Evolutionary conservation across 2,329 filamentous ascomycete genomes (phyloP).

Genomic region (Arthrobotrys megalospora): DNA sequence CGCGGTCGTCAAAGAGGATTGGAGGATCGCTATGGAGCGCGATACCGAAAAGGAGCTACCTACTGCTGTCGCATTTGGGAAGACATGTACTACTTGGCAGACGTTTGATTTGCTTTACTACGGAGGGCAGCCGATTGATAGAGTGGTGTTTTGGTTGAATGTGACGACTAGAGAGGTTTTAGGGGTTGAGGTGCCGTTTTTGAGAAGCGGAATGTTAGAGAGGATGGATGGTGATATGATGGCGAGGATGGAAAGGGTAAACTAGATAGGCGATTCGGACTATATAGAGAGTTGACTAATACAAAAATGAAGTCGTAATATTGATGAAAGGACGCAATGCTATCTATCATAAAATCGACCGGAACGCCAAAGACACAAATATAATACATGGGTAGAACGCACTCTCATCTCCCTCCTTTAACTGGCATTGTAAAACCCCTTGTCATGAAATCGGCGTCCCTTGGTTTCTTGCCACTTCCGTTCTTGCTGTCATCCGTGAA

Average conservation of each 20-base stretch:
- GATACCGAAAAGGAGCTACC: slow-evolving; percentile 35
- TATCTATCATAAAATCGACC: slow-evolving; percentile 10
- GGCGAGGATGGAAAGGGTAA: slow-evolving; percentile 38
- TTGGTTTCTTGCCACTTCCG: slow-evolving; percentile 65
- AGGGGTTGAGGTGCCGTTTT: slow-evolving; percentile 36
- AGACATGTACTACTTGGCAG: slow-evolving; percentile 45
- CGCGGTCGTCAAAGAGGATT: slow-evolving; percentile 48
- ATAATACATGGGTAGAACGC: slow-evolving; percentile 18
- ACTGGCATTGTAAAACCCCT: slow-evolving; percentile 73
- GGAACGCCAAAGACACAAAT: slow-evolving; percentile 22
- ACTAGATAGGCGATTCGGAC: slow-evolving; percentile 2
- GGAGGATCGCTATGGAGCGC: slow-evolving; percentile 58
- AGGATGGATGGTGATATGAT: not conserved
- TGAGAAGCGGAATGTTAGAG: slow-evolving; percentile 24
- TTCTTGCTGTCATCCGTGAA: slow-evolving; percentile 70
- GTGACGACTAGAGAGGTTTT: slow-evolving; percentile 30
- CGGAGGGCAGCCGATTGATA: slow-evolving; percentile 47
- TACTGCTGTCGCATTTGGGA: slow-evolving; percentile 33
- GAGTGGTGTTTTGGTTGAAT: slow-evolving; percentile 58
- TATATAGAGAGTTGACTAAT: not conserved
- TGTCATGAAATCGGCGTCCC: slow-evolving; percentile 74
- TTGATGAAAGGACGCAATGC: not conserved
- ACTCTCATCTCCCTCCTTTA: slow-evolving; percentile 65
- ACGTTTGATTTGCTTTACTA: slow-evolving; percentile 55
- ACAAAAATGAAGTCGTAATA: slow-evolving; percentile 4